These are phyloP conservation scores for Monosporascus ibericus DNA, from an alignment of 2,329 filamentous ascomycete species.

Conservation along the genomic window DNA sequence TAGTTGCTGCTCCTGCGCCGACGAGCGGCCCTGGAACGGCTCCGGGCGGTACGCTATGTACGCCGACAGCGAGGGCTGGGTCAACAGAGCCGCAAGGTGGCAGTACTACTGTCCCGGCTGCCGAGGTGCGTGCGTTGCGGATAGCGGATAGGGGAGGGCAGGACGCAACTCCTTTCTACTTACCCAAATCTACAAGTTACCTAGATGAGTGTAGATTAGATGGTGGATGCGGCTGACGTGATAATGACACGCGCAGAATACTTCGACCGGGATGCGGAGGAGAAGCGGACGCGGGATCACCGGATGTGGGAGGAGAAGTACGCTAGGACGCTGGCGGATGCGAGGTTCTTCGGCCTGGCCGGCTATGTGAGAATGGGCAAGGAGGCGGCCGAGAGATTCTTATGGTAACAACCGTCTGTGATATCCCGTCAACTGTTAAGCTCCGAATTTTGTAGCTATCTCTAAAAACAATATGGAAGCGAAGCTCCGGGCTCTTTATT, in stretches of 20 bases:
- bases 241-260: constrained; percentile 1
- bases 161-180: neutral
- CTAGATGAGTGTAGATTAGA: neutral
- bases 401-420: no score
- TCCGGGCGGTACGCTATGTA: constrained; percentile 11
- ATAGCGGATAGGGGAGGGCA: no score
- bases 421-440: no score
- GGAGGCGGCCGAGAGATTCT: no score
- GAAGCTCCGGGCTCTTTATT: no score
- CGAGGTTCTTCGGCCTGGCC: constrained; percentile 5
- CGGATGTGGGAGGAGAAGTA: constrained; percentile 7
- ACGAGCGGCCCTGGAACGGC: constrained; percentile 4
- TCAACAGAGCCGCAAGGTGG: constrained; percentile 9
- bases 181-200: neutral
- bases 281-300: constrained; percentile 1
- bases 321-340: constrained; percentile 5
- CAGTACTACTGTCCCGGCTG: constrained; percentile 12
- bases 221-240: no score
- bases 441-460: no score
- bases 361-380: no score
- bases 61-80: constrained; percentile 9
- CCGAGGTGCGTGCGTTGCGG: constrained; percentile 1
- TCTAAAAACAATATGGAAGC: no score
- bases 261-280: constrained; percentile 4
- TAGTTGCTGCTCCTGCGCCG: constrained; percentile 11